A percentile compares a stretch with the other conserved stretches of the same genome.
Evolutionary conservation across 371 early-diverging fungal genomes (phyloP).

Genomic region (Rhizopus arrhizus): DNA sequence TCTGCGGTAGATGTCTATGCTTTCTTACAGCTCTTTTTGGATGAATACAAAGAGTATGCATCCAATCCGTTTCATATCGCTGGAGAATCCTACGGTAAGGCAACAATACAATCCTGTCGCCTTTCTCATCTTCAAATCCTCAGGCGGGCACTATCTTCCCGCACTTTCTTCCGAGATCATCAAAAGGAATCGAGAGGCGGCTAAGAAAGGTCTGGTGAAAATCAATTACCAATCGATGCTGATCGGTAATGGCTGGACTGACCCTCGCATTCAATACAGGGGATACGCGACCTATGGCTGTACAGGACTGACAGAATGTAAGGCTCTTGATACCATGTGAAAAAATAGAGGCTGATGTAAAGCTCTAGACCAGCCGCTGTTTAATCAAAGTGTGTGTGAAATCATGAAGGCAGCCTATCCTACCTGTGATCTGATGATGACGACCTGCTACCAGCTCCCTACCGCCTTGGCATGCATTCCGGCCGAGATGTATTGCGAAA

Average conservation of each 20-base stretch:
- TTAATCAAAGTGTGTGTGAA: slow-evolving; percentile 60
- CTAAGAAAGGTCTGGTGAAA: slow-evolving; percentile 4
- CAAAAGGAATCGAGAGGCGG: slow-evolving; percentile 24
- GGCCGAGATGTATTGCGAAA: slow-evolving; percentile 79
- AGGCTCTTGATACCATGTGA: neutral
- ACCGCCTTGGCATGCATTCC: slow-evolving; percentile 78
- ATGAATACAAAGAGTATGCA: slow-evolving; percentile 53
- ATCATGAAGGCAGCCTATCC: slow-evolving; percentile 68
- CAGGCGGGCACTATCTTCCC: slow-evolving; percentile 79
- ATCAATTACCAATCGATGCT: slow-evolving; percentile 68
- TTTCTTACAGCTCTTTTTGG: slow-evolving; percentile 74
- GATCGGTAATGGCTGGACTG: slow-evolving; percentile 91
- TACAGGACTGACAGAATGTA: slow-evolving; percentile 35
- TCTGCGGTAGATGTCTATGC: slow-evolving; percentile 63
- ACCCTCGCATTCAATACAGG: slow-evolving; percentile 81
- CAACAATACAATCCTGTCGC: neutral
- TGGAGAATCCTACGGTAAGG: slow-evolving; percentile 64
- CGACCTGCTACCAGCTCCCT: slow-evolving; percentile 77
- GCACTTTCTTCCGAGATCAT: slow-evolving; percentile 72
- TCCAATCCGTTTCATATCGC: slow-evolving; percentile 46
- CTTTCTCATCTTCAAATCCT: neutral
- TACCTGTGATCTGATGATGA: slow-evolving; percentile 69
- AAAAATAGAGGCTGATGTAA: no score
- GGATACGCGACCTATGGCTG: slow-evolving; percentile 86
- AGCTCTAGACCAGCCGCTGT: slow-evolving; percentile 26